Base-by-base conservation (phyloP, 257 asterid genomes). In the Nicotiana benthamiana region DNA sequence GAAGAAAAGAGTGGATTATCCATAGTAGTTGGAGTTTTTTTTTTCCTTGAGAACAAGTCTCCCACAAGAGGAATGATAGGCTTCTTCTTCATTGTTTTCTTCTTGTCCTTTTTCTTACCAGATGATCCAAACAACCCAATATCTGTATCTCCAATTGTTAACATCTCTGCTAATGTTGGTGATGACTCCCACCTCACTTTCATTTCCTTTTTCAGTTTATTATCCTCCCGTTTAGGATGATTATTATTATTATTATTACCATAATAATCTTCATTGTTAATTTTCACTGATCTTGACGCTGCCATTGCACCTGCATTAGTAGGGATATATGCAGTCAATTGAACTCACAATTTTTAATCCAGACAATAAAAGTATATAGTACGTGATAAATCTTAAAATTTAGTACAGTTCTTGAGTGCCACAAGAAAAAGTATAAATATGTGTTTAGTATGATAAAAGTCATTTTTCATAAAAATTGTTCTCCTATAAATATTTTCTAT, bases 1-100 rank as follows among this genome's bases (percentile, higher is more conserved):
- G 92, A 88, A 54, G 91, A 76, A 86, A 81, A 89, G 26, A 88
- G 89, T 87, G 93, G 90, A 81, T 85, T 92, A 34, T 88, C 81
- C 84, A 89, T 77, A 26, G 88, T 51, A 12, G 85, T 79, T 16
- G 97, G 81, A 13, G 89, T 68, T 17, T 83, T 86, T 64, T 90
- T 94, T 75, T 88, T 94, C 87, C 89, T 88, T 5, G 91, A 86
- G 63, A 92, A 90, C 61, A 92, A 87, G 17, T 90, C 94, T 43
- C 91, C 94, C 15, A 94, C 84, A 1, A 94, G 88, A 34, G 97
- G 98, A 78, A 94, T 87, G 3, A 92, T 90, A 0, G 97, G 97
- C 89, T 94, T 94, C 89, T 88, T 90, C 77, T 92, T 93, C 86
- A 13, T 34, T 8, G 36, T 53, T 15, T 83, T 91, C 77, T 80